Evolutionary conservation across 2,329 filamentous ascomycete genomes (phyloP).

Genomic region (Diaporthe humulicola): DNA sequence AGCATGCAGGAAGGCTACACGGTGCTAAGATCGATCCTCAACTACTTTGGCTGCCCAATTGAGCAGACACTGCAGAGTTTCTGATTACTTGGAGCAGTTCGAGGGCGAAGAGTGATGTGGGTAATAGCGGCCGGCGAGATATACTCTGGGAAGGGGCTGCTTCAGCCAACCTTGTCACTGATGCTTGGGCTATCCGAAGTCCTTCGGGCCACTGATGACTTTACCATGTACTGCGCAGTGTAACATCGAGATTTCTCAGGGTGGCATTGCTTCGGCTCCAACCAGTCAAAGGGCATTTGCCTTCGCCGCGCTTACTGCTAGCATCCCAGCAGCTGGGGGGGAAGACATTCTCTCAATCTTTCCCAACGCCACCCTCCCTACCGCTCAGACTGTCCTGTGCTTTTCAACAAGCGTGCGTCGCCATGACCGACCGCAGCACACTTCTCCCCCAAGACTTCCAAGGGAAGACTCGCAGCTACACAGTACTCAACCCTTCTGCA

Average conservation of each 20-base stretch:
- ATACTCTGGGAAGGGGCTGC: slow-evolving; percentile 15
- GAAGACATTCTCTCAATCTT: slow-evolving; percentile 10
- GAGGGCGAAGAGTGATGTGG: not conserved
- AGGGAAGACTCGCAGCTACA: slow-evolving; percentile 11
- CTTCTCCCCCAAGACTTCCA: not conserved
- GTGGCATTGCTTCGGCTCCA: slow-evolving; percentile 35
- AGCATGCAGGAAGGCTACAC: not conserved
- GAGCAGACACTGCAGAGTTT: not conserved
- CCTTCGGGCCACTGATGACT: slow-evolving; percentile 36
- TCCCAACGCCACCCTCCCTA: slow-evolving; percentile 22
- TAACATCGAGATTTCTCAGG: slow-evolving; percentile 36
- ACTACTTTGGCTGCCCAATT: not conserved
- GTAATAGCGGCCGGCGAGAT: not conserved
- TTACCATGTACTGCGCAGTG: slow-evolving; percentile 31
- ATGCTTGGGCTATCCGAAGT: slow-evolving; percentile 36
- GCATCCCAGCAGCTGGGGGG: slow-evolving; percentile 28
- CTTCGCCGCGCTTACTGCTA: slow-evolving; percentile 34
- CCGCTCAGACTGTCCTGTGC: slow-evolving; percentile 8
- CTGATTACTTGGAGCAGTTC: slow-evolving; percentile 3
- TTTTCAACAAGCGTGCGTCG: slow-evolving; percentile 5
- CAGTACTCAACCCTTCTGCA: not conserved
- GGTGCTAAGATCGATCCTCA: not conserved
- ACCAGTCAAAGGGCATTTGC: slow-evolving; percentile 31
- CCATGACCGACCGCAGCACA: slow-evolving; percentile 21
- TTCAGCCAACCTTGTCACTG: slow-evolving; percentile 18